These are phyloP conservation scores for Heliamphora exappendiculata DNA, from an alignment of 148 eudicot genomes.

Conservation along the genomic window DNA sequence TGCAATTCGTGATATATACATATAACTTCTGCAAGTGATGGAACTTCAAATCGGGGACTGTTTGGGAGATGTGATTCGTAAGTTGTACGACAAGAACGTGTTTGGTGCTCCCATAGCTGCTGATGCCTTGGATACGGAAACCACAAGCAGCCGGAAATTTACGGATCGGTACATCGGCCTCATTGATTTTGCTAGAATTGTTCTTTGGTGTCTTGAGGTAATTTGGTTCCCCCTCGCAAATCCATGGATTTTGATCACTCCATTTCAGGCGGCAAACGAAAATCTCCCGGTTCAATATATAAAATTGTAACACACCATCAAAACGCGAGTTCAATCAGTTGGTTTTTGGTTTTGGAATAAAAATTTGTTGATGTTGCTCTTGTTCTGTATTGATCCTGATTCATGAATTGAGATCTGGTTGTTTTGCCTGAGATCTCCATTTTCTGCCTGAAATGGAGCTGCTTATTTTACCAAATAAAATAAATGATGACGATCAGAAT, in stretches of 20 bases:
- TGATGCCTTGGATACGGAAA: slow-evolving; percentile 3
- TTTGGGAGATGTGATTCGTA: slow-evolving; percentile 21
- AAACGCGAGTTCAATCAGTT: not conserved
- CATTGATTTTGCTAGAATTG: slow-evolving; percentile 29
- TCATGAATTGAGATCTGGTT: too few species aligned
- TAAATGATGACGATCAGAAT: not conserved
- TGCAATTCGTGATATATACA: too few species aligned
- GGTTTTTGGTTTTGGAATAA: not conserved
- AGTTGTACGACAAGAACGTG: slow-evolving; percentile 30
- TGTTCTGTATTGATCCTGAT: not conserved
- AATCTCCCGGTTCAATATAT: not conserved
- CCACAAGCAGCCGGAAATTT: slow-evolving; percentile 5
- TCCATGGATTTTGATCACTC: not conserved
- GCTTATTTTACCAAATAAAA: not conserved
- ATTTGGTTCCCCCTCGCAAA: not conserved
- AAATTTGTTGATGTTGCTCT: not conserved
- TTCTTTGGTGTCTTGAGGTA: slow-evolving; percentile 50
- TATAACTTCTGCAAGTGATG: slow-evolving; percentile 23
- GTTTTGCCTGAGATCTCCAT: not conserved
- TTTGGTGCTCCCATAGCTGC: slow-evolving; percentile 31
- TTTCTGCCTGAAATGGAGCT: not conserved
- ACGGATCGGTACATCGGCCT: slow-evolving; percentile 28
- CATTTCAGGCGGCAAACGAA: not conserved
- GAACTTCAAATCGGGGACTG: slow-evolving; percentile 27
- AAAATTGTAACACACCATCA: not conserved